A percentile compares a stretch with the other conserved stretches of the same genome.
Conservation (phyloP, 2,329 filamentous ascomycete genomes). For the Bretziella fagacearum region DNA sequence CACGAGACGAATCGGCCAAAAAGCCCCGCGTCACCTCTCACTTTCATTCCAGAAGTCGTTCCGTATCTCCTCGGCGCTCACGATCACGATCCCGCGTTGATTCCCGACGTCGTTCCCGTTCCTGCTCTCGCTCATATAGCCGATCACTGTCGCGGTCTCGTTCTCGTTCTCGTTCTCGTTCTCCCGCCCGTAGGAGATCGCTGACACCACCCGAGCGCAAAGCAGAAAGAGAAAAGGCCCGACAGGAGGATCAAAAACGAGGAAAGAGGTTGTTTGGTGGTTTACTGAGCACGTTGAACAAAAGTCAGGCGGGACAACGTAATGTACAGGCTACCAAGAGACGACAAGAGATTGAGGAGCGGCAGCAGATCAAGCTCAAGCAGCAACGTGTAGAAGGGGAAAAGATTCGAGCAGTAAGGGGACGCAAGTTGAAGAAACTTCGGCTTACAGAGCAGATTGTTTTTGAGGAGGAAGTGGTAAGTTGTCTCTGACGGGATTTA, state of each 20-base stretch:
- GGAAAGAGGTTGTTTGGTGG: slow-evolving; percentile 76
- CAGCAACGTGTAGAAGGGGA: slow-evolving; percentile 56
- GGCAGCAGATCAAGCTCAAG: slow-evolving; percentile 59
- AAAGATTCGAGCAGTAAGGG: slow-evolving; percentile 46
- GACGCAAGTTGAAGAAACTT: slow-evolving; percentile 41
- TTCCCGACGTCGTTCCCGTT: neutral
- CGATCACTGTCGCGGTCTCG: neutral
- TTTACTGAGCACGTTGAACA: slow-evolving; percentile 56
- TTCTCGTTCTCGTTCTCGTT: slow-evolving; percentile 2
- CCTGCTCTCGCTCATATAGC: slow-evolving; percentile 4
- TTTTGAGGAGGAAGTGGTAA: slow-evolving; percentile 61
- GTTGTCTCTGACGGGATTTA: slow-evolving; percentile 21
- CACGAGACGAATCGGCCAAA: slow-evolving; percentile 3
- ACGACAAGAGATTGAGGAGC: slow-evolving; percentile 65
- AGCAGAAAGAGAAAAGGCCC: slow-evolving; percentile 1
- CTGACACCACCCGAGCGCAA: slow-evolving; percentile 2
- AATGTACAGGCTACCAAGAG: slow-evolving; percentile 28
- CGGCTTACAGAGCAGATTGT: slow-evolving; percentile 53
- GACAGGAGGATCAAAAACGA: slow-evolving; percentile 63
- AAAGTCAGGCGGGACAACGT: slow-evolving; percentile 26
- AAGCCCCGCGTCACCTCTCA: slow-evolving; percentile 7
- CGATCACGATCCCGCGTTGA: neutral
- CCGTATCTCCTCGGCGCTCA: neutral
- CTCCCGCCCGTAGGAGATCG: neutral
- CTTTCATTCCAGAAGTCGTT: neutral